Evolutionary conservation across 768 basidiomycete genomes (phyloP), one percentile per base, ranked within the genome.

Genomic region (Mycena chlorophos): DNA sequence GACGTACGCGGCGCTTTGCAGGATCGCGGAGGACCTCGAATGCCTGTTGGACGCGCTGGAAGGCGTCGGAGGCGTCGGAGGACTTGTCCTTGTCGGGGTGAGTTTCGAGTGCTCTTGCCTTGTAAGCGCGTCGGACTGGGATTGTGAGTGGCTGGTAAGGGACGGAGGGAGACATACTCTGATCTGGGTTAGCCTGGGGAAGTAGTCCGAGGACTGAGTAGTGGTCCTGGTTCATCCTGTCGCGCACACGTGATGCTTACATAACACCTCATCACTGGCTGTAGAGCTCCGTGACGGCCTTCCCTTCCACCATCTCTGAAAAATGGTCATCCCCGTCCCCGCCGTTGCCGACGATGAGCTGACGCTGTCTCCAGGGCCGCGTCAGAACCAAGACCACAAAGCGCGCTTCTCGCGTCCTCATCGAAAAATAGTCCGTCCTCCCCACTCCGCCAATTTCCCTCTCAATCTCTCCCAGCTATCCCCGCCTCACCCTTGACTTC

Each of bases 311-410:
- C 31, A 34, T 34, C 31, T 34, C 31, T 17, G 10, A 8, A 8
- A 8, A 17, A 54, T 54, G 54, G 40, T 54, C 53, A 17, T 60
- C 52, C 62, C 66, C 43, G 67, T 54, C 23, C 19, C 30, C 49
- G 19, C 51, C 40, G 52, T 31, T 51, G 46, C 53, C 27, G 49
- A 28, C n/a, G n/a, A n/a, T n/a, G n/a, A n/a, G n/a, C n/a, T n/a
- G n/a, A n/a, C n/a, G n/a, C 40, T 38, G 13, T 17, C 5, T 19
- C 1, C 71, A 98, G 97, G 97, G 97, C 75, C 94, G 97, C 70
- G 96, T 99, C 78, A 91, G 97, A 73, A 99, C 97, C 69, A 99
- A 99, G 82, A 99, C 97, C 63, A 96, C 95, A 72, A 99, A 99
- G 85, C 91, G 95, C 80, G 96, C 97, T 70, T 98, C 95, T 63